Evolutionary conservation across 768 basidiomycete species (phyloP).

Genomic region (Lentinus tigrinus): DNA sequence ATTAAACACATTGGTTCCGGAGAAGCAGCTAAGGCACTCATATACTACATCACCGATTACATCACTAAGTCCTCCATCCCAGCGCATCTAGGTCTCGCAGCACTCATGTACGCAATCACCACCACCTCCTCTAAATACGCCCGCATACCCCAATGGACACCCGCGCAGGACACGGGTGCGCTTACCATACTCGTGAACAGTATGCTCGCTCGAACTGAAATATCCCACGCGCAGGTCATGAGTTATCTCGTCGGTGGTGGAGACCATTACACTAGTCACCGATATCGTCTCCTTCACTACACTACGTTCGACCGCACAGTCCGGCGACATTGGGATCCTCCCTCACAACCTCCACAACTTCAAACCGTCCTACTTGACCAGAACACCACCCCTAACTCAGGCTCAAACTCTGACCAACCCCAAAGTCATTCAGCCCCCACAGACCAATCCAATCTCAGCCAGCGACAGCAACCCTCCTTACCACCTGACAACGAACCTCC

Average conservation of each 20-base stretch:
- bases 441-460: too few species aligned
- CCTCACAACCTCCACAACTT: too few species aligned
- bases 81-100: slow-evolving; percentile 19
- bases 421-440: too few species aligned
- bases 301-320: not conserved
- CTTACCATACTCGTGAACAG: slow-evolving; percentile 15
- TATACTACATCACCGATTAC: slow-evolving; percentile 39
- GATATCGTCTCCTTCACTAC: slow-evolving; percentile 8
- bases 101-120: not conserved
- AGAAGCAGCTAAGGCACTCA: too few species aligned
- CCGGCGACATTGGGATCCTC: not conserved
- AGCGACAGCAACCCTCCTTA: too few species aligned
- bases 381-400: too few species aligned
- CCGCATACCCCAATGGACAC: not conserved
- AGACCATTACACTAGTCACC: slow-evolving; percentile 22
- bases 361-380: too few species aligned
- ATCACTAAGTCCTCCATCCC: slow-evolving; percentile 31
- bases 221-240: slow-evolving; percentile 32
- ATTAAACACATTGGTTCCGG: slow-evolving; percentile 34
- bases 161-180: not conserved
- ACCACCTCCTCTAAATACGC: not conserved
- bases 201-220: slow-evolving; percentile 25
- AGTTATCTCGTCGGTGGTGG: slow-evolving; percentile 28
- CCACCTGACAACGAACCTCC: too few species aligned
- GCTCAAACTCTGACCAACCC: too few species aligned